Conservation (phyloP, 2,329 filamentous ascomycete genomes). For the Apiospora kogelbergensis region DNA sequence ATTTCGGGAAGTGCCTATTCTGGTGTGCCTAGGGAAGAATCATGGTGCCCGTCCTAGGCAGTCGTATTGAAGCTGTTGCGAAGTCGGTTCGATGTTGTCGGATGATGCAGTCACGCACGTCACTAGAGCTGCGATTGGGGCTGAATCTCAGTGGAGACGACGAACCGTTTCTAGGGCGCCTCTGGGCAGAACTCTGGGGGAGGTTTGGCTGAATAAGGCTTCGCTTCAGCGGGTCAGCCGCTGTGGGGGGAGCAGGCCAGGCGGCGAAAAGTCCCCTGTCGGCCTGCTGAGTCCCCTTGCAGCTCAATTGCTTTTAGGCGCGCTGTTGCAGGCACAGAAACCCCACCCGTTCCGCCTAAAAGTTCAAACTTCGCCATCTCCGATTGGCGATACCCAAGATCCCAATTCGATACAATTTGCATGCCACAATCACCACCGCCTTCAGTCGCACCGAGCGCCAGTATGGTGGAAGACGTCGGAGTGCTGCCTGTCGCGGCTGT, state of each 20-base stretch:
- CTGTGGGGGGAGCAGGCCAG: neutral
- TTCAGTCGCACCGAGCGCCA: neutral
- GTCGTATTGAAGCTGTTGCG: neutral
- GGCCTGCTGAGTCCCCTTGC: neutral
- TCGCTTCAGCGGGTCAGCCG: neutral
- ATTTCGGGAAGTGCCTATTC: conserved; percentile 33
- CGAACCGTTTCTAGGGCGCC: neutral
- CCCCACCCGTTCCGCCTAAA: neutral
- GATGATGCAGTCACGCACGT: neutral
- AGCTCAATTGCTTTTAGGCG: neutral
- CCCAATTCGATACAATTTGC: neutral
- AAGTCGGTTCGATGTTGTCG: neutral
- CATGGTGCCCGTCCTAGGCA: neutral
- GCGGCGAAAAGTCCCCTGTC: neutral
- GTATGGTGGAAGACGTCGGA: neutral
- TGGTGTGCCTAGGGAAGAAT: neutral
- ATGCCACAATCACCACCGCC: neutral
- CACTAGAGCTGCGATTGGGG: neutral
- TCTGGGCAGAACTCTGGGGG: neutral
- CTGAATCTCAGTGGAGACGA: neutral
- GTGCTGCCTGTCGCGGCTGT: conserved; percentile 10
- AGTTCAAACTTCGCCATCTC: neutral
- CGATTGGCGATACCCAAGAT: conserved; percentile 4
- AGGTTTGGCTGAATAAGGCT: neutral
- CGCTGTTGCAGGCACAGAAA: neutral